Evolutionary conservation across 2,329 filamentous ascomycete genomes (phyloP).

Genomic region (Alternaria triticina): DNA sequence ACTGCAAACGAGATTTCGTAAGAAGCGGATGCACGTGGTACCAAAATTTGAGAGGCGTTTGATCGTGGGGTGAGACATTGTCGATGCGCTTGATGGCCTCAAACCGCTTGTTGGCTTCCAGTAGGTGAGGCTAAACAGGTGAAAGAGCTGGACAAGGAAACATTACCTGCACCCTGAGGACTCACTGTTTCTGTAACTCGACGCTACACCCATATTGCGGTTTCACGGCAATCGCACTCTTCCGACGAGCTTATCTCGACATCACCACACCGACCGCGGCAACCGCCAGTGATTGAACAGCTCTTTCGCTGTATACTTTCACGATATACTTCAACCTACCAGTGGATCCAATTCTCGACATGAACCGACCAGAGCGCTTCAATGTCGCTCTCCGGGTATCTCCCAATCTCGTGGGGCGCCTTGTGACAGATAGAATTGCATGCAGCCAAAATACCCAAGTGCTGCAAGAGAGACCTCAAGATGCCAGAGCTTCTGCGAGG

Average conservation of each 20-base stretch:
- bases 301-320: neutral
- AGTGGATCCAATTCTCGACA: neutral
- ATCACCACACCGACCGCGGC: neutral
- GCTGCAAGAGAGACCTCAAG: neutral
- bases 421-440: conserved; percentile 6
- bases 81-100: conserved; percentile 8
- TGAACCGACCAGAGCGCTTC: neutral
- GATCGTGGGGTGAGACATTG: neutral
- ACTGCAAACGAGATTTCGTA: neutral
- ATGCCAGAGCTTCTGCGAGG: neutral
- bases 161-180: neutral
- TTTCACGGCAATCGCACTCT: neutral
- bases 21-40: neutral
- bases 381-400: neutral
- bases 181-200: neutral
- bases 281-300: neutral
- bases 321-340: neutral
- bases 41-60: neutral
- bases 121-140: neutral
- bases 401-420: neutral
- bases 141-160: neutral
- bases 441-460: neutral
- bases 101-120: conserved; percentile 9
- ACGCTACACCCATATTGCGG: neutral
- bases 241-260: neutral